Evolutionary conservation across 345 rosid genomes (phyloP), one percentile per base, ranked within the genome.

Genomic region (Sonneratia caseolaris): DNA sequence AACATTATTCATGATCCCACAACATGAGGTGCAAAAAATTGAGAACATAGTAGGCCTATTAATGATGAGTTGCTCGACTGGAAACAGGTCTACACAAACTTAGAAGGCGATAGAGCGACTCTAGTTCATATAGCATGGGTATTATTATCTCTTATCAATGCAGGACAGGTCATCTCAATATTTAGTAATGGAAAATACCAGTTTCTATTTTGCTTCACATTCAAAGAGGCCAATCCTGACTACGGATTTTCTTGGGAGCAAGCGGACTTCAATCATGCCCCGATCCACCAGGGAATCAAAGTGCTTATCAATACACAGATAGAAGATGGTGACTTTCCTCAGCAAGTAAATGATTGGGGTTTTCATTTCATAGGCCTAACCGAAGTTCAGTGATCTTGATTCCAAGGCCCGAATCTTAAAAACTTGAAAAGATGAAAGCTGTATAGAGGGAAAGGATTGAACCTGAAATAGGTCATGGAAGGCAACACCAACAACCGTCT

Each of bases 261-360:
- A 74, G 79, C 72, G 3, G 71, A 76, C 21, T 62, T 72, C 21
- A 75, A 86, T 71, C 73, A 82, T 36, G 71, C 74, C 3, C 84
- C 87, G 3, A 80, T 86, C 53, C 79, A 86, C 71, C 76, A 68
- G 0, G 87, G 89, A 21, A 75, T 80, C 35, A 77, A 61, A 78
- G 68, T 82, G 32, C 71, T 86, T 19, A 79, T 84, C 72, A 84
- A 86, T 66, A 70, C 84, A 67, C 90, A 84, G 62, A 76, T 79
- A 85, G 81, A 81, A 53, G 82, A 86, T 67, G 90, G 90, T 7
- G 90, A 86, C 81, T 86, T 84, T 59, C 86, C 90, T 53, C 90
- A 86, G 56, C 82, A 81, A 81, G 84, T 81, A 71, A 70, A 24
- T 3, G 4, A 27, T 56, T 68, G 21, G 7, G 19, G 5, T 56